phyloP scores from a whole-genome alignment of 768 basidiomycete genomes.

The Kwoniella bestiolae region DNA sequence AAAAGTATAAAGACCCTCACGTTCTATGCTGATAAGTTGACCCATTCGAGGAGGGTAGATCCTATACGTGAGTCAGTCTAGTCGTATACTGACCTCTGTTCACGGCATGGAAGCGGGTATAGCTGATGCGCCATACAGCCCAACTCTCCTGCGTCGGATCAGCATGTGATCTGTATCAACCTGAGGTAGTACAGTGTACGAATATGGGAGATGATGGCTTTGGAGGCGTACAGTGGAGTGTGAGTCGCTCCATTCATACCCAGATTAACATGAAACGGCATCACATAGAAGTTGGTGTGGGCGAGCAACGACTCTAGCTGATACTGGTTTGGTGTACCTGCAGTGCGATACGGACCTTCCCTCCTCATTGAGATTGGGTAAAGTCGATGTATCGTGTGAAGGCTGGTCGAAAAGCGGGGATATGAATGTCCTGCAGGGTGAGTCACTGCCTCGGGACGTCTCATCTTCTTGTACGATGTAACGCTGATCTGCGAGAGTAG shows the following conservation, averaged over 20 bases:
- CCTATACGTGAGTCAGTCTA: conserved; percentile 62
- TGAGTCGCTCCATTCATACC: conserved; percentile 55
- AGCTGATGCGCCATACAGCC: conserved; percentile 43
- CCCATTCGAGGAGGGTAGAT: conserved; percentile 67
- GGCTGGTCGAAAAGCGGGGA: conserved; percentile 86
- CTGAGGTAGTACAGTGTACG: conserved; percentile 81
- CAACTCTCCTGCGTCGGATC: conserved; percentile 82
- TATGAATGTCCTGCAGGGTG: conserved; percentile 81
- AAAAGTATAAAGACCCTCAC: conserved; percentile 74
- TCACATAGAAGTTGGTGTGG: not conserved
- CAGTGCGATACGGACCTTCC: conserved; percentile 92
- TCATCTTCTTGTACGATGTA: conserved; percentile 1
- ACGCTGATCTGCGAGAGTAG: conserved; percentile 58
- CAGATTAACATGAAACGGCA: not conserved
- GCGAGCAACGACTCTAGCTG: no score
- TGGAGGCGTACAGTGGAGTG: conserved; percentile 86
- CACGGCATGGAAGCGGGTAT: not conserved
- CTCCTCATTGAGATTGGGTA: conserved; percentile 76
- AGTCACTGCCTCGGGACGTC: not conserved
- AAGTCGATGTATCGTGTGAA: conserved; percentile 85
- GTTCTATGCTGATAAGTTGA: conserved; percentile 73
- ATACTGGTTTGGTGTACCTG: not conserved
- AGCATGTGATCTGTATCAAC: conserved; percentile 74
- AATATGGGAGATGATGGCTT: conserved; percentile 76
- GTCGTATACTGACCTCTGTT: not conserved